These are phyloP conservation scores for Saitozyma podzolica DNA, from an alignment of 768 basidiomycete species.

Conservation along the genomic window DNA sequence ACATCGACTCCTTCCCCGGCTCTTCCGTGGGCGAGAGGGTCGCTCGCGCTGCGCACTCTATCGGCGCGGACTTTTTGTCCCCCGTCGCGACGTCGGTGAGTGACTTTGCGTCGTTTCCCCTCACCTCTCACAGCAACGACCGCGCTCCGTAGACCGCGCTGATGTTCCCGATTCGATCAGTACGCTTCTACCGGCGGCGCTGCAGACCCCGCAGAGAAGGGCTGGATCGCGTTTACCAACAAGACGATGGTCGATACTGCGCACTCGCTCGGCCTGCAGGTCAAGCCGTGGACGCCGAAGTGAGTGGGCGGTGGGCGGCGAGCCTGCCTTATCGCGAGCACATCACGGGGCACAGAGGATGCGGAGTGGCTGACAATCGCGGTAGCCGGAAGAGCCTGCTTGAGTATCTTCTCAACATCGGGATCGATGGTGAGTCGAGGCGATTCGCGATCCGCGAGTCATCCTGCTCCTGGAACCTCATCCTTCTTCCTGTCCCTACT, in stretches of 20 bases:
- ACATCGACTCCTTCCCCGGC: slow-evolving; percentile 66
- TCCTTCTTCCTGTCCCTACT: too few species aligned
- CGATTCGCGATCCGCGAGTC: too few species aligned
- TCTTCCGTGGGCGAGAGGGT: slow-evolving; percentile 62
- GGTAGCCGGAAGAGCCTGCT: slow-evolving; percentile 62
- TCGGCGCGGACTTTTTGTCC: slow-evolving; percentile 68
- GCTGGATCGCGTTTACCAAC: slow-evolving; percentile 64
- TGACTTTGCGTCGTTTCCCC: neutral
- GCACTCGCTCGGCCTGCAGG: slow-evolving; percentile 63
- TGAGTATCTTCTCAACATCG: slow-evolving; percentile 63
- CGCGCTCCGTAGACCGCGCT: neutral
- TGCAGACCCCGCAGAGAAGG: slow-evolving; percentile 57
- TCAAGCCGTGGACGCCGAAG: slow-evolving; percentile 68
- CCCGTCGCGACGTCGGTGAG: slow-evolving; percentile 57
- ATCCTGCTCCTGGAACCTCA: too few species aligned
- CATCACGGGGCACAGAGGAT: slow-evolving; percentile 12
- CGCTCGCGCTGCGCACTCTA: slow-evolving; percentile 67
- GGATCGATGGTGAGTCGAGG: slow-evolving; percentile 61
- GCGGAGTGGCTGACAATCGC: too few species aligned
- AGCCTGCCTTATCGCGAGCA: slow-evolving; percentile 50
- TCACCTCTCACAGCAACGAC: neutral
- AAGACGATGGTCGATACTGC: slow-evolving; percentile 68
- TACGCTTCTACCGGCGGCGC: slow-evolving; percentile 46
- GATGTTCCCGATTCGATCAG: neutral
- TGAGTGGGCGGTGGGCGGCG: slow-evolving; percentile 51